Conservation (phyloP, 345 rosid genomes). For the Aquilaria yunnanensis region DNA sequence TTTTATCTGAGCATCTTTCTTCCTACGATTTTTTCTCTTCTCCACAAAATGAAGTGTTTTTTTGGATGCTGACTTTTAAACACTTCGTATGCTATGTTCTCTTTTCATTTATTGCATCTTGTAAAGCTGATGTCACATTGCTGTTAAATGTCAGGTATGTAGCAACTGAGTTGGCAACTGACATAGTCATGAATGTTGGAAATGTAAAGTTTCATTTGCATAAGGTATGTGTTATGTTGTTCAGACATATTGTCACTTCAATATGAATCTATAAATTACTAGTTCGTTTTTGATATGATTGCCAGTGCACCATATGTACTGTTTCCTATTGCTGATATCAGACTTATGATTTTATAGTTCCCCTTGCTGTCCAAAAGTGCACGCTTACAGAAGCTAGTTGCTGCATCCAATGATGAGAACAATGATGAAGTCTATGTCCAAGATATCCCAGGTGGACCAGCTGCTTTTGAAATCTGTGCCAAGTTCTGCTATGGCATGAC, state of each 20-base stretch:
- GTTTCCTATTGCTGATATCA: slow-evolving; percentile 10
- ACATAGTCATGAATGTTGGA: slow-evolving; percentile 44
- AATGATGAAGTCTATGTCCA: slow-evolving; percentile 55
- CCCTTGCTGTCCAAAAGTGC: slow-evolving; percentile 70
- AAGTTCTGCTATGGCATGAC: slow-evolving; percentile 92
- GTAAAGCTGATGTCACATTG: slow-evolving; percentile 3
- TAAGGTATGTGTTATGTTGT: slow-evolving; percentile 38
- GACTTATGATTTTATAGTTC: slow-evolving; percentile 30
- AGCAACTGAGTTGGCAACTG: slow-evolving; percentile 61
- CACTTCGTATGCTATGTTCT: background rate
- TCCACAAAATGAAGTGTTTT: background rate
- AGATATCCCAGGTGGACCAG: slow-evolving; percentile 82
- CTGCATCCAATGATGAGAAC: slow-evolving; percentile 36
- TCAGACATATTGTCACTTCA: slow-evolving; percentile 3
- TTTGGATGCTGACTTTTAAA: background rate
- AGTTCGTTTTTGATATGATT: background rate
- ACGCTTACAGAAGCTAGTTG: slow-evolving; percentile 53
- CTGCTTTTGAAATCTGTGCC: slow-evolving; percentile 77
- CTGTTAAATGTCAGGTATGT: slow-evolving; percentile 38
- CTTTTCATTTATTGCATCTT: slow-evolving; percentile 5
- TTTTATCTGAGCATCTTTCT: background rate
- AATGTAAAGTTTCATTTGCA: slow-evolving; percentile 60
- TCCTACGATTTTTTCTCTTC: background rate
- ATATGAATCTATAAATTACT: background rate
- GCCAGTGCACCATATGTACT: background rate